These are phyloP conservation scores for Komagataella pastoris DNA, from an alignment of 805 yeast genomes.

Conservation along the genomic window DNA sequence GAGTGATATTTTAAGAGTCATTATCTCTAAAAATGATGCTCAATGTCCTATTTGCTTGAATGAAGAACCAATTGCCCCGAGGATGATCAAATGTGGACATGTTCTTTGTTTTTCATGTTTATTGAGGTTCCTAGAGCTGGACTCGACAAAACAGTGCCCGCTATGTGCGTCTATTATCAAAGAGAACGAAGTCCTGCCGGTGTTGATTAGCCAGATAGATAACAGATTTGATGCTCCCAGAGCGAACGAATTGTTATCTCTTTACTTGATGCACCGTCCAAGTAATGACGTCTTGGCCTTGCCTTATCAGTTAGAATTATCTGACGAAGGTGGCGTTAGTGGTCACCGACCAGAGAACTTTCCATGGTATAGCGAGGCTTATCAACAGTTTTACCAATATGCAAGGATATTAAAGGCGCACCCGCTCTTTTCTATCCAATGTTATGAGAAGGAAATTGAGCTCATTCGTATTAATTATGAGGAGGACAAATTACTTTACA, in stretches of 20 bases:
- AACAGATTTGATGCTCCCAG: slow-evolving; percentile 46
- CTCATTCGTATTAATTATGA: slow-evolving; percentile 36
- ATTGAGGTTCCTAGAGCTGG: slow-evolving; percentile 52
- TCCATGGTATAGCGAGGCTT: slow-evolving; percentile 35
- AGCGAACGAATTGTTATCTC: slow-evolving; percentile 35
- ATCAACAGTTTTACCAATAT: slow-evolving; percentile 22
- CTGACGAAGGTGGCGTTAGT: slow-evolving; percentile 1
- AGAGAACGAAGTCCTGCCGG: slow-evolving; percentile 51
- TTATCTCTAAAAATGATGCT: slow-evolving; percentile 52
- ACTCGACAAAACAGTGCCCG: slow-evolving; percentile 49
- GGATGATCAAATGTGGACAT: slow-evolving; percentile 95
- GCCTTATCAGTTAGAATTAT: slow-evolving; percentile 15
- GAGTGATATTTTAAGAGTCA: slow-evolving; percentile 49
- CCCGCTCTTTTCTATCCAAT: slow-evolving; percentile 32
- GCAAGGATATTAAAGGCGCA: slow-evolving; percentile 65
- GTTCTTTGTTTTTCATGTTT: slow-evolving; percentile 78
- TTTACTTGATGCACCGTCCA: slow-evolving; percentile 52
- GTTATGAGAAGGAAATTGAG: slow-evolving; percentile 47
- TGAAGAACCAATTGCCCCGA: slow-evolving; percentile 78
- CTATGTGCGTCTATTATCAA: slow-evolving; percentile 51
- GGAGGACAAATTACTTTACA: slow-evolving; percentile 45
- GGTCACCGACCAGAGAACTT: slow-evolving; percentile 5
- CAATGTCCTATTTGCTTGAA: slow-evolving; percentile 88
- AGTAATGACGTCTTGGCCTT: slow-evolving; percentile 17
- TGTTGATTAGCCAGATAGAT: slow-evolving; percentile 33